phyloP scores from a whole-genome alignment of 257 asterid species.

The Osmanthus fragrans region DNA sequence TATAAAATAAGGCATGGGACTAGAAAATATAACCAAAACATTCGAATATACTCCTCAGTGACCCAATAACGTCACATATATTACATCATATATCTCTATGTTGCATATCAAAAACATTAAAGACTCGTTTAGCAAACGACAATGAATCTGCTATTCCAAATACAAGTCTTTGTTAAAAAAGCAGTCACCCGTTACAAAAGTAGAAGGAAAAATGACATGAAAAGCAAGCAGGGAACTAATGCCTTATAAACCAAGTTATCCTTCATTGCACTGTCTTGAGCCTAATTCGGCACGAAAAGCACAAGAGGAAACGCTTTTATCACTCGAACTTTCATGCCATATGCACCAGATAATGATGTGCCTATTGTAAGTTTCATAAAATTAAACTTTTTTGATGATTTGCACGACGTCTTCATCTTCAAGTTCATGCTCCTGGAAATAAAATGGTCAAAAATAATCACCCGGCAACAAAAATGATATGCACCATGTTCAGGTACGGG shows the following conservation, averaged over 20 bases:
- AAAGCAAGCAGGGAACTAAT: conserved; percentile 6
- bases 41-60: background rate
- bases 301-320: background rate
- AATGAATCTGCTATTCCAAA: background rate
- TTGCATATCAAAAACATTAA: background rate
- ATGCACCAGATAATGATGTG: conserved; percentile 2
- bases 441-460: background rate
- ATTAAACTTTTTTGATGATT: conserved; percentile 83
- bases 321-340: conserved; percentile 9
- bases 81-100: background rate
- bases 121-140: background rate
- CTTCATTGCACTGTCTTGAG: conserved; percentile 7
- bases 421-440: conserved; percentile 83
- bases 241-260: conserved; percentile 25
- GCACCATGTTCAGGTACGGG: background rate
- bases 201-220: background rate
- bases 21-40: background rate
- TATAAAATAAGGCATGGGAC: background rate
- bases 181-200: background rate
- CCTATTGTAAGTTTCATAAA: background rate
- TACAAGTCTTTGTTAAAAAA: background rate
- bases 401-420: conserved; percentile 99
- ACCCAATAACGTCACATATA: background rate
- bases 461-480: background rate
- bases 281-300: conserved; percentile 9